Evolutionary conservation across 2,329 filamentous ascomycete genomes (phyloP).

Genomic region (Alternaria gaisen): DNA sequence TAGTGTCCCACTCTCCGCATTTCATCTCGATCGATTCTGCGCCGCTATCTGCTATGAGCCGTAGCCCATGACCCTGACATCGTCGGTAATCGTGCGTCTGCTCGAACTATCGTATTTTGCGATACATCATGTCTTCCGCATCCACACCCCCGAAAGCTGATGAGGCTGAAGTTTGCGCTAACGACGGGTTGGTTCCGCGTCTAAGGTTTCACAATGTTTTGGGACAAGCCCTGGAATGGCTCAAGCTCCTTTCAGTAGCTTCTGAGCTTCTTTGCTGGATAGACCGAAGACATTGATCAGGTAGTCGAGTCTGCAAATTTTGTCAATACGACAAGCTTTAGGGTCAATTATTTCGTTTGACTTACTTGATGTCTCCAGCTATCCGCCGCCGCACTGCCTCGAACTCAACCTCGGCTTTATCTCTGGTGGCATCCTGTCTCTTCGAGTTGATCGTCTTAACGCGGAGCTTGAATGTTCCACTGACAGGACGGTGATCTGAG

Average conservation of each 20-base stretch:
- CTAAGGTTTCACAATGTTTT: background rate
- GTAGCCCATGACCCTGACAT: conserved; percentile 10
- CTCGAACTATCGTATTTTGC: conserved; percentile 9
- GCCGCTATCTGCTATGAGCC: conserved; percentile 7
- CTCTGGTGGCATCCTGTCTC: conserved; percentile 72
- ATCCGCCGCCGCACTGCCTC: conserved; percentile 74
- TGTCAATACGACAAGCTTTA: background rate
- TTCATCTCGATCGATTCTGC: conserved; percentile 18
- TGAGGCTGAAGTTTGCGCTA: background rate
- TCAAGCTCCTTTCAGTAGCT: conserved; percentile 47
- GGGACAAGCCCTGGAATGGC: background rate
- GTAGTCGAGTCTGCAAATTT: conserved; percentile 65
- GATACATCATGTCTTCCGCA: background rate
- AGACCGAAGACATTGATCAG: conserved; percentile 70
- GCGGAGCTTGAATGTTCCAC: conserved; percentile 80
- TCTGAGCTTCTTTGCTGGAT: conserved; percentile 61
- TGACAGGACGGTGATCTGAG: conserved; percentile 93
- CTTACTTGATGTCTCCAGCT: conserved; percentile 79
- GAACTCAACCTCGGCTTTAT: conserved; percentile 77
- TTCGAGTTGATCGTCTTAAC: conserved; percentile 81
- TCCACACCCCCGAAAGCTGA: background rate
- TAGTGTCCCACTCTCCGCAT: conserved; percentile 19
- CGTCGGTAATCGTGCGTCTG: conserved; percentile 1
- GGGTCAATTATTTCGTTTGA: conserved; percentile 25
- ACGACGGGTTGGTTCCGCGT: background rate